A percentile compares a stretch with the other conserved stretches of the same genome.
These are phyloP conservation scores for Cytospora chrysosperma DNA, from an alignment of 2,329 filamentous ascomycete genomes.

Conservation along the genomic window DNA sequence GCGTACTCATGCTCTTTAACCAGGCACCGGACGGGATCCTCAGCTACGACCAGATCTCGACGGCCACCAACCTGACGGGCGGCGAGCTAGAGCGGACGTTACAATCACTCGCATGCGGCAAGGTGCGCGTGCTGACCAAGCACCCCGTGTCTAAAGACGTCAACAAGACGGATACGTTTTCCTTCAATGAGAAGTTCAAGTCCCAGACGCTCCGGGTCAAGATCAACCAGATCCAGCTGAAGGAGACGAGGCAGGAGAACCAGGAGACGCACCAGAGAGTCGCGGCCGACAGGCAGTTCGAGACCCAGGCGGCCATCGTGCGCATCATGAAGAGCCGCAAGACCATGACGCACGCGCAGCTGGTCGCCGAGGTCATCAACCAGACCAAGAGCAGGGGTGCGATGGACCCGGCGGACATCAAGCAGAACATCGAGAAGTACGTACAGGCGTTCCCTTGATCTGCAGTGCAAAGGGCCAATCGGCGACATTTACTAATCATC, in stretches of 20 bases:
- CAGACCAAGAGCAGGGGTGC: conserved; percentile 85
- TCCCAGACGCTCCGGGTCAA: conserved; percentile 89
- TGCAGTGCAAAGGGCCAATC: background rate
- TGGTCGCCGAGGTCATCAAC: conserved; percentile 89
- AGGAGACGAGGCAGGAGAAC: conserved; percentile 94
- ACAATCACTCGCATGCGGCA: conserved; percentile 91
- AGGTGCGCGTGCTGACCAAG: conserved; percentile 80
- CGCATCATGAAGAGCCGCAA: conserved; percentile 96
- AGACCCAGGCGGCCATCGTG: conserved; percentile 96
- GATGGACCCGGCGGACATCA: conserved; percentile 83
- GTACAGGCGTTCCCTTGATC: conserved; percentile 36
- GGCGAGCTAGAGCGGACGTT: conserved; percentile 83
- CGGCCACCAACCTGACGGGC: conserved; percentile 71
- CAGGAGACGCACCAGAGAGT: conserved; percentile 90
- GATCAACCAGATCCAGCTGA: conserved; percentile 97
- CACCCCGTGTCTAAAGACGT: conserved; percentile 83
- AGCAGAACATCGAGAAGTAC: conserved; percentile 94
- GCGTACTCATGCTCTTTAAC: conserved; percentile 90
- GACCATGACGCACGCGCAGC: conserved; percentile 77
- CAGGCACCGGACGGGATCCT: conserved; percentile 63
- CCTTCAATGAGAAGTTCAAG: conserved; percentile 72
- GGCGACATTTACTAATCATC: background rate
- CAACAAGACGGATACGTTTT: conserved; percentile 75
- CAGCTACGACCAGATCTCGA: conserved; percentile 72
- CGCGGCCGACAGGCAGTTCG: conserved; percentile 84